phyloP scores from a whole-genome alignment of 2,329 filamentous ascomycete genomes.

The Shiraia bambusicola region DNA sequence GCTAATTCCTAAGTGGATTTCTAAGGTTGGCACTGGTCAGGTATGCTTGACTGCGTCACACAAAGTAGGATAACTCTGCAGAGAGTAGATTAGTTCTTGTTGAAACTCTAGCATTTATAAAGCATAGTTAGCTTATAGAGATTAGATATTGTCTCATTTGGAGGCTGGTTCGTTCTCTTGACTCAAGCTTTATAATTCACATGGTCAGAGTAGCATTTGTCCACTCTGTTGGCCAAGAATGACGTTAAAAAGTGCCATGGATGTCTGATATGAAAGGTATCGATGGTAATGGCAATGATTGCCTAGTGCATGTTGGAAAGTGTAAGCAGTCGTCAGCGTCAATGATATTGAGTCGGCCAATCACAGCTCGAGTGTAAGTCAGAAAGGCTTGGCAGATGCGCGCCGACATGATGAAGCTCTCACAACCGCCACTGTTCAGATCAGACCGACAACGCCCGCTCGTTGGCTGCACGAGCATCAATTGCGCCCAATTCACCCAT shows the following conservation, averaged over 20 bases:
- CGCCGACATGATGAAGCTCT: slow-evolving; percentile 18
- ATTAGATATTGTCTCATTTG: no score
- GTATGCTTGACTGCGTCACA: no score
- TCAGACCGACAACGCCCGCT: slow-evolving; percentile 29
- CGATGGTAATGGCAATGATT: slow-evolving; percentile 1
- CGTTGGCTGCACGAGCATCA: slow-evolving; percentile 37
- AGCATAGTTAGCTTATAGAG: no score
- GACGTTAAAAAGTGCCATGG: not conserved
- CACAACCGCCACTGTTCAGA: slow-evolving; percentile 29
- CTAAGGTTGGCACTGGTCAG: no score
- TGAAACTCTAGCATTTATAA: no score
- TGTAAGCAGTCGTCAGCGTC: slow-evolving; percentile 23
- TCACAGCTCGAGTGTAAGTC: slow-evolving; percentile 11
- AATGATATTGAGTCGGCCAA: slow-evolving; percentile 21
- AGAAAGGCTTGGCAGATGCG: slow-evolving; percentile 20
- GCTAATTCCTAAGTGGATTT: no score
- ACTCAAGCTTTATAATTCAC: no score
- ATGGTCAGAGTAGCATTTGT: no score
- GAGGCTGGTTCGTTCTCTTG: no score
- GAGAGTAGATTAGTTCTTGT: no score
- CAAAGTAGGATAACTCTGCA: no score
- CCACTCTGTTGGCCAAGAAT: no score
- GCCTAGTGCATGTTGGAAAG: slow-evolving; percentile 7
- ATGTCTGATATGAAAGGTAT: not conserved
- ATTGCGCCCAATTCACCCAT: slow-evolving; percentile 38